Evolutionary conservation across 768 basidiomycete species (phyloP).

Genomic region (Boletus subparvulus): DNA sequence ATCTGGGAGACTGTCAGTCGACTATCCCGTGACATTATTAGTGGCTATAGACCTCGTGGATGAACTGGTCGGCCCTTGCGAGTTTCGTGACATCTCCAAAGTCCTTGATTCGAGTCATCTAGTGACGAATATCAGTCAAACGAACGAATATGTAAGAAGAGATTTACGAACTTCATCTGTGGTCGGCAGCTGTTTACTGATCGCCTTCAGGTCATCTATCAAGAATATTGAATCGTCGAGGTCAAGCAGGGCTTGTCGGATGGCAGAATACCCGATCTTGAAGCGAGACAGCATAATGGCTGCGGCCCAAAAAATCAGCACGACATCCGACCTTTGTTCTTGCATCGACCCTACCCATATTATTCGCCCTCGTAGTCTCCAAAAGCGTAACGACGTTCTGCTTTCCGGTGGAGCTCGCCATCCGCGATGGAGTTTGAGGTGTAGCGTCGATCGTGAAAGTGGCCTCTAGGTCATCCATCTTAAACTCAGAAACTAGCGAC

Average conservation of each 20-base stretch:
- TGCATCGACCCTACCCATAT: constrained; percentile 56
- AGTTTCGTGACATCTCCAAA: constrained; percentile 74
- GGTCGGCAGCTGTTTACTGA: constrained; percentile 75
- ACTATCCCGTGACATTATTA: not conserved
- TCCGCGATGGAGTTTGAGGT: constrained; percentile 42
- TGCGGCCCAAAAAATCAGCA: constrained; percentile 28
- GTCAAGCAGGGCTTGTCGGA: constrained; percentile 69
- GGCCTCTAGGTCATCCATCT: constrained; percentile 69
- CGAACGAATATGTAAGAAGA: not conserved
- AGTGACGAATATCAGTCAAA: not conserved
- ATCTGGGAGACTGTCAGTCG: constrained; percentile 49
- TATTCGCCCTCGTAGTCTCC: constrained; percentile 80
- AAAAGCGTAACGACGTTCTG: constrained; percentile 68
- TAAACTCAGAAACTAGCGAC: constrained; percentile 41
- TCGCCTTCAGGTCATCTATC: constrained; percentile 73
- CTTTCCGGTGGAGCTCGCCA: constrained; percentile 45
- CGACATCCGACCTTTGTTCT: not conserved
- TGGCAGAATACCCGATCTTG: constrained; percentile 59
- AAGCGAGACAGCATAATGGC: constrained; percentile 85
- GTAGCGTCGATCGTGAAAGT: constrained; percentile 64
- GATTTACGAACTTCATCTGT: constrained; percentile 64
- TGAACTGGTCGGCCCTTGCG: constrained; percentile 83
- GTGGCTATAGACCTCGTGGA: constrained; percentile 56
- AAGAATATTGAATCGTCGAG: constrained; percentile 68
- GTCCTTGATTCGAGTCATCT: constrained; percentile 65